These are phyloP conservation scores for Lavandula angustifolia DNA, from an alignment of 257 asterid genomes.

Conservation along the genomic window DNA sequence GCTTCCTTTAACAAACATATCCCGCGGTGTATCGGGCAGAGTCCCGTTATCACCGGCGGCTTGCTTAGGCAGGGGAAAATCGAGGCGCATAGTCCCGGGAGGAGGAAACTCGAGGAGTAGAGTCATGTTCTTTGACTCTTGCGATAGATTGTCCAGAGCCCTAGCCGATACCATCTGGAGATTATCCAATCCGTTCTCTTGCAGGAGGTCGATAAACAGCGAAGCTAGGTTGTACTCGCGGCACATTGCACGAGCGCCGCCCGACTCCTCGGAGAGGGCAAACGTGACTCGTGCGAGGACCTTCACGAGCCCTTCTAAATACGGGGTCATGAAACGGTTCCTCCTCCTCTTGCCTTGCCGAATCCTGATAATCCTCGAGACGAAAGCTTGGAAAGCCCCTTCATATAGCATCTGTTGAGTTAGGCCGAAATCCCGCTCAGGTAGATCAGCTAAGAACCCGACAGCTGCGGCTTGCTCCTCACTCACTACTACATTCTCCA, in stretches of 20 bases:
- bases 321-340: conserved; percentile 80
- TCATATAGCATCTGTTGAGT: conserved; percentile 78
- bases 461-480: conserved; percentile 96
- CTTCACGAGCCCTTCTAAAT: conserved; percentile 86
- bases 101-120: conserved; percentile 60
- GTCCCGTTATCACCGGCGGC: conserved; percentile 56
- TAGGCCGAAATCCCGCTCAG: conserved; percentile 75
- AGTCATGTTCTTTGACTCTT: conserved; percentile 69
- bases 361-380: conserved; percentile 53
- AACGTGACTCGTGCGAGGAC: conserved; percentile 82
- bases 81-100: conserved; percentile 64
- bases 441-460: conserved; percentile 80
- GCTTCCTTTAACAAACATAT: conserved; percentile 72
- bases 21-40: conserved; percentile 74
- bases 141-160: conserved; percentile 88
- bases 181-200: conserved; percentile 77
- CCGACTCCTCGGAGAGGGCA: conserved; percentile 56
- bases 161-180: conserved; percentile 85
- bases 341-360: conserved; percentile 78
- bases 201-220: conserved; percentile 75
- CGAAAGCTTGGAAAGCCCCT: conserved; percentile 57
- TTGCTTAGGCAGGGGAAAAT: conserved; percentile 75
- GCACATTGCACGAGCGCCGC: conserved; percentile 57
- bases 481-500: conserved; percentile 59
- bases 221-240: conserved; percentile 60